Conservation (phyloP, 2,329 filamentous ascomycete species). For the Fusarium ambrosium region DNA sequence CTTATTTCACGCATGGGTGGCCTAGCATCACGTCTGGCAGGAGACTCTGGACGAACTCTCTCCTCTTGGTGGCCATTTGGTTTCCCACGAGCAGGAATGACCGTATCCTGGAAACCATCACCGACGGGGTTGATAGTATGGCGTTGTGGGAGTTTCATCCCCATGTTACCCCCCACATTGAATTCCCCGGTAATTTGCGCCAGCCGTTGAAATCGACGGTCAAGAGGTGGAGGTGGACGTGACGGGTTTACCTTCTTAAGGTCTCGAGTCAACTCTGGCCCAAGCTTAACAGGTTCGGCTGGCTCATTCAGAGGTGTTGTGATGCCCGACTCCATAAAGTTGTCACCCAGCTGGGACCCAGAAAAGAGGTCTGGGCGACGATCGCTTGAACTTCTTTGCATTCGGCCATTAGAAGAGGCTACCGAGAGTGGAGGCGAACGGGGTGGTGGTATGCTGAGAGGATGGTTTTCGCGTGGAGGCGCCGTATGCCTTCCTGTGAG, state of each 20-base stretch:
- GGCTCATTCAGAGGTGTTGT: constrained; percentile 54
- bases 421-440: constrained; percentile 38
- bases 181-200: constrained; percentile 31
- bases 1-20: constrained; percentile 57
- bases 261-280: constrained; percentile 42
- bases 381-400: constrained; percentile 29
- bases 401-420: constrained; percentile 37
- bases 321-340: constrained; percentile 56
- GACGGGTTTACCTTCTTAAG: constrained; percentile 41
- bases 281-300: constrained; percentile 40
- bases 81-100: constrained; percentile 32
- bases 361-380: constrained; percentile 50
- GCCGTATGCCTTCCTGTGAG: constrained; percentile 50
- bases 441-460: constrained; percentile 42
- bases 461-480: constrained; percentile 46
- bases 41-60: constrained; percentile 42
- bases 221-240: constrained; percentile 18
- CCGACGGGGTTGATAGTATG: constrained; percentile 48
- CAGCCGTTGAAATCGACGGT: constrained; percentile 28
- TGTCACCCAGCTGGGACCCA: constrained; percentile 56
- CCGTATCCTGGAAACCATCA: constrained; percentile 51
- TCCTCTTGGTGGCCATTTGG: constrained; percentile 29
- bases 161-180: constrained; percentile 54
- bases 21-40: constrained; percentile 48
- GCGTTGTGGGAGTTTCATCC: constrained; percentile 52